A percentile compares a stretch with the other conserved stretches of the same genome.
Conservation (phyloP, 345 rosid genomes). For the Abelmoschus esculentus region DNA sequence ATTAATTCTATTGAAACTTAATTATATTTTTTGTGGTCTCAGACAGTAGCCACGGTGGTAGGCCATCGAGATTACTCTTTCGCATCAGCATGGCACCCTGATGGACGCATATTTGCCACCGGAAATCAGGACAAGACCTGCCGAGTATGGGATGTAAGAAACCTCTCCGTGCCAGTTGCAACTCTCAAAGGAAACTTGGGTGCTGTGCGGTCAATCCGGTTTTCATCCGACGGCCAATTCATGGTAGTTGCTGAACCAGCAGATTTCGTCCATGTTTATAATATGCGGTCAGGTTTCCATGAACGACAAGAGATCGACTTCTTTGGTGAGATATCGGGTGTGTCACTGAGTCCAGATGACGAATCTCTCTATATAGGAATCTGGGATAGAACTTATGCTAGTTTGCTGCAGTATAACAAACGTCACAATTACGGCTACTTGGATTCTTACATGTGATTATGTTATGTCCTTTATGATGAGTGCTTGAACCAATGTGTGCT, state of each 20-base stretch:
- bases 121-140: conserved; percentile 69
- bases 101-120: conserved; percentile 44
- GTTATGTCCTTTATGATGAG: not conserved
- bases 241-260: conserved; percentile 61
- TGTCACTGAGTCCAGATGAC: conserved; percentile 52
- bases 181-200: conserved; percentile 55
- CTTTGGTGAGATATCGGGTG: conserved; percentile 63
- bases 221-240: conserved; percentile 48
- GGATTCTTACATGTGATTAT: conserved; percentile 31
- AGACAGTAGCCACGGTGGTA: conserved; percentile 29
- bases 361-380: conserved; percentile 51
- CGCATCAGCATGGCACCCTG: conserved; percentile 65
- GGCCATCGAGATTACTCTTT: conserved; percentile 62
- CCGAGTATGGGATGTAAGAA: conserved; percentile 56
- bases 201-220: conserved; percentile 48
- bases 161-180: conserved; percentile 30
- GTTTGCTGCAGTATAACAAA: conserved; percentile 45
- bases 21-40: not conserved
- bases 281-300: conserved; percentile 25
- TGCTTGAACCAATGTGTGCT: not conserved
- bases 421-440: conserved; percentile 38
- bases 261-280: conserved; percentile 55
- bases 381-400: conserved; percentile 58
- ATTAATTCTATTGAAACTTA: no score
- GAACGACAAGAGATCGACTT: conserved; percentile 54